Base-by-base conservation (phyloP, 2,329 filamentous ascomycete species). In the Rasamsonia emersonii region DNA sequence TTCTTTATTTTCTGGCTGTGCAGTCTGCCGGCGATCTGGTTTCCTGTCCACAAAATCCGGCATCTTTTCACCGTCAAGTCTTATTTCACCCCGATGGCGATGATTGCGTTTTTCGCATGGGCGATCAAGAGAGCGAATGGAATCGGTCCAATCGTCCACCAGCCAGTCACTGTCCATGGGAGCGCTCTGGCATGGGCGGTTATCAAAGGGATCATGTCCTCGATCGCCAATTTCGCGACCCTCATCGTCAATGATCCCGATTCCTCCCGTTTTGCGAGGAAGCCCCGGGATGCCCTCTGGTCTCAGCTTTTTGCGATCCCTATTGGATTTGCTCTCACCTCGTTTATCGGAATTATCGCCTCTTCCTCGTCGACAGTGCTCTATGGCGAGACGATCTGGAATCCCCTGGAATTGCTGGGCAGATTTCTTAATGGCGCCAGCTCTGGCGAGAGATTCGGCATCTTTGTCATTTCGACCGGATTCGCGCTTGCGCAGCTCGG, bases 1-100 rank as follows among this genome's bases (percentile, higher is more conserved):
- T 94, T 93, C 62, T 81, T 93, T 64, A 64, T 94, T 35, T 94
- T 93, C 58, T 93, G 85, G 84, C 53, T 85, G 2, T 65, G 71
- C 41, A 88, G 82, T 2, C 67, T 93, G 1, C 86, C 86, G 0
- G 85, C 85, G 13, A 79, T 93, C 39, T 93, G 82, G 79, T 88
- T 91, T 45, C 86, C 85, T 0, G 85, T 93, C 1, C 83, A 93
- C 59, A 76, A 89, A 61, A 79, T 93, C 49, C 77, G 86, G 27
- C 86, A 94, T 54, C 66, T 94, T 3, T 94, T 94, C 62, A 94
- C 86, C 0, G 82, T 85, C 51, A 95, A 95, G 63, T 78, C 88
- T 1, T 82, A 77, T 51, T 75, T 93, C 38, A 86, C 91, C 0
- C 88, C 88, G 0, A 70, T 71, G 21, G 86, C 85, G n/a, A 86